Evolutionary conservation across 345 rosid species (phyloP).

Genomic region (Rhizophora apiculata): DNA sequence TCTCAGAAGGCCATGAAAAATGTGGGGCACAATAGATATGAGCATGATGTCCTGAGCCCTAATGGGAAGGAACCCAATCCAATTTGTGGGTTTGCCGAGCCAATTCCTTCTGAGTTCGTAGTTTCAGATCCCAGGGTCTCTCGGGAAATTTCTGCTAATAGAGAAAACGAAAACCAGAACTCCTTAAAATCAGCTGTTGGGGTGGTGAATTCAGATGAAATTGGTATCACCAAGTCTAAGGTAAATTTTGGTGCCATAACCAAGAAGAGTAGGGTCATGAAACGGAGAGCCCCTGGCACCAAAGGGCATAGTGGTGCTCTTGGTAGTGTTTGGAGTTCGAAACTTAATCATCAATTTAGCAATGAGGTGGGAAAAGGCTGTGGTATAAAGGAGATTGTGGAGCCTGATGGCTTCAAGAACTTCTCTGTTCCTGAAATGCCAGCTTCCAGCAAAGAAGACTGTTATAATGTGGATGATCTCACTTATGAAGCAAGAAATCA

Average conservation of each 20-base stretch:
- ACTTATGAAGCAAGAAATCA: constrained; percentile 13
- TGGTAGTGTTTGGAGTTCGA: constrained; percentile 36
- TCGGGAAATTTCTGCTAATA: constrained; percentile 24
- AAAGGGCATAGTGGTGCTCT: constrained; percentile 21
- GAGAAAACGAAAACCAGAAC: constrained; percentile 39
- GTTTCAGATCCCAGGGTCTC: constrained; percentile 23
- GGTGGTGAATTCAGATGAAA: constrained; percentile 13
- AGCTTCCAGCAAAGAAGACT: constrained; percentile 33
- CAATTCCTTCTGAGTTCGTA: constrained; percentile 19
- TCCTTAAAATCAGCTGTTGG: constrained; percentile 35
- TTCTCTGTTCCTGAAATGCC: constrained; percentile 15
- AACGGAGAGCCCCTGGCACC: constrained; percentile 34
- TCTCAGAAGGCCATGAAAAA: constrained; percentile 23
- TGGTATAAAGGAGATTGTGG: constrained; percentile 18
- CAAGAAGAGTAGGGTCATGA: constrained; percentile 51
- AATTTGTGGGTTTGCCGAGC: constrained; percentile 14
- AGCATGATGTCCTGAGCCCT: constrained; percentile 22
- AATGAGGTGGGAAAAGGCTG: constrained; percentile 25
- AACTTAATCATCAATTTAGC: constrained; percentile 23
- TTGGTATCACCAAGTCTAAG: constrained; percentile 20
- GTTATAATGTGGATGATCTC: constrained; percentile 23
- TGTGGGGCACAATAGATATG: constrained; percentile 33
- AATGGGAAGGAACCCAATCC: constrained; percentile 13
- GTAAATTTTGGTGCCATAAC: constrained; percentile 42
- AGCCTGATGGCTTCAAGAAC: constrained; percentile 18